Evolutionary conservation across 2,329 filamentous ascomycete species (phyloP).

Genomic region (Colletotrichum endophyticum): DNA sequence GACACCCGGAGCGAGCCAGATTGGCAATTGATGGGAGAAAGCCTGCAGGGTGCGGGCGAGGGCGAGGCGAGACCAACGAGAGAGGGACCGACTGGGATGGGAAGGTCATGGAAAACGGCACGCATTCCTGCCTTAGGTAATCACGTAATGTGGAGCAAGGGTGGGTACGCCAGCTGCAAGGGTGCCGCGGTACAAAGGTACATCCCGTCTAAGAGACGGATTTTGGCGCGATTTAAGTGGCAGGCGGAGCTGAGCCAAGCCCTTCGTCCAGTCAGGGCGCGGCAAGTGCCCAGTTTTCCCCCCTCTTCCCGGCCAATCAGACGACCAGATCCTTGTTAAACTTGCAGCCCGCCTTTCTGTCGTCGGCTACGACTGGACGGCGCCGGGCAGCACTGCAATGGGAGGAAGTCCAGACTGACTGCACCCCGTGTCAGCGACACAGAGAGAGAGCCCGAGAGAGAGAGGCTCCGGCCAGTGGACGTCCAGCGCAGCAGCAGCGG

Average conservation of each 20-base stretch:
- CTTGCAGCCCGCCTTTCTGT: constrained; percentile 1
- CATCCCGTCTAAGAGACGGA: background rate
- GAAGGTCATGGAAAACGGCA: background rate
- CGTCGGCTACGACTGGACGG: background rate
- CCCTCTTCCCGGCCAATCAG: constrained; percentile 2
- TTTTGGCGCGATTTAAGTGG: constrained; percentile 10
- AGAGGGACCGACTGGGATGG: background rate
- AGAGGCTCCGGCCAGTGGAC: background rate
- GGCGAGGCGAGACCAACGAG: background rate
- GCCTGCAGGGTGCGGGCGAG: background rate
- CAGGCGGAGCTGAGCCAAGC: background rate
- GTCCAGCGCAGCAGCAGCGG: background rate
- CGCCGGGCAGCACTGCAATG: background rate
- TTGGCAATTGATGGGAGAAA: background rate
- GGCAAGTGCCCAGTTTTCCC: background rate
- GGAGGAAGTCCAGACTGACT: background rate
- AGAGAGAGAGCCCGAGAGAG: background rate
- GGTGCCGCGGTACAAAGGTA: background rate
- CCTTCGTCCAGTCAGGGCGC: constrained; percentile 6
- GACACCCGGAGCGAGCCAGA: background rate
- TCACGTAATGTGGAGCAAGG: background rate
- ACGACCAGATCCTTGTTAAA: background rate
- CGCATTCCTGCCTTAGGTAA: background rate
- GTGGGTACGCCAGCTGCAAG: background rate
- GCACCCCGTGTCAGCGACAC: background rate